Percentiles rank a stretch among this genome's conserved stretches.
These are phyloP conservation scores for Arabidopsis suecica DNA, from an alignment of 345 rosid genomes.

Conservation along the genomic window DNA sequence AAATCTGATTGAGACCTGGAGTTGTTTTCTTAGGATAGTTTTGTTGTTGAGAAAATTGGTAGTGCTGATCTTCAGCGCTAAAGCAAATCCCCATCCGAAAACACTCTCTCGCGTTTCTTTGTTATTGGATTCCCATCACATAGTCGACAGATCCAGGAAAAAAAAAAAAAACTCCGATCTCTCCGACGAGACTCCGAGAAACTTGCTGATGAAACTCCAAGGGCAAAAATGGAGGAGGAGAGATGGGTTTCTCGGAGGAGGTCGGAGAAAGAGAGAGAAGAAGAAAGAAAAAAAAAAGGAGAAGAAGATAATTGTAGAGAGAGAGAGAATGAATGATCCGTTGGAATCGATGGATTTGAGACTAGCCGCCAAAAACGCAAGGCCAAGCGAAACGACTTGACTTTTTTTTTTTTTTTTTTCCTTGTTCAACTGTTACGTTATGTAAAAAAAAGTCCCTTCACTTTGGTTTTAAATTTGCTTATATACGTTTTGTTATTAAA, in stretches of 20 bases:
- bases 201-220: not conserved
- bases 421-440: conserved; percentile 9
- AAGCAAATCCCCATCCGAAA: conserved; percentile 53
- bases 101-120: not conserved
- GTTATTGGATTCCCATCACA: conserved; percentile 19
- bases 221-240: conserved; percentile 5
- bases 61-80: conserved; percentile 45
- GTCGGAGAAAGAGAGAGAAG: conserved; percentile 13
- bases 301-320: conserved; percentile 27
- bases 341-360: conserved; percentile 43
- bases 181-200: conserved; percentile 23
- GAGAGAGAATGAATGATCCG: conserved; percentile 35
- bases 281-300: conserved; percentile 4
- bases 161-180: not conserved
- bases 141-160: conserved; percentile 30
- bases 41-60: conserved; percentile 31
- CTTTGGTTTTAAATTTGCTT: too few species aligned
- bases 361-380: conserved; percentile 55
- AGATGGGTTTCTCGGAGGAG: conserved; percentile 31
- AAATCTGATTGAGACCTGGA: conserved; percentile 1
- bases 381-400: conserved; percentile 33
- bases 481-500: not conserved
- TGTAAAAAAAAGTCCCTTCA: too few species aligned
- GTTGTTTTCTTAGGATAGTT: conserved; percentile 31
- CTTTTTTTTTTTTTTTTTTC: not conserved